phyloP scores from a whole-genome alignment of 345 rosid species.

The Moricandia arvensis region DNA sequence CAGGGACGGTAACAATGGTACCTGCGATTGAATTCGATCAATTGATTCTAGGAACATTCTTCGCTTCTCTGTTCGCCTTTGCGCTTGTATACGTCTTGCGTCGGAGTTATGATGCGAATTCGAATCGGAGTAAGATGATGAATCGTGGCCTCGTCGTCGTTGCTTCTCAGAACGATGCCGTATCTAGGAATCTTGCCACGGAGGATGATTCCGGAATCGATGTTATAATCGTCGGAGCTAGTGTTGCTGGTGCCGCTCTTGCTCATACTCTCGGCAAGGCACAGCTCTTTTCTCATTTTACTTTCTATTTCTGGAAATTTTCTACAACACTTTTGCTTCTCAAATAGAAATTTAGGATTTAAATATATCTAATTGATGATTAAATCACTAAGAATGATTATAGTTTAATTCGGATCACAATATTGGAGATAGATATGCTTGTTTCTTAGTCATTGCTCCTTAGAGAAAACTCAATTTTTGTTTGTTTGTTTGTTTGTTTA shows the following conservation, averaged over 20 bases:
- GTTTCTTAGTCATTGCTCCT: background rate
- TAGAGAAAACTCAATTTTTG: background rate
- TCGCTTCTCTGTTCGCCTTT: conserved; percentile 23
- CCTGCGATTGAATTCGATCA: conserved; percentile 10
- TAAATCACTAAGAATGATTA: no score
- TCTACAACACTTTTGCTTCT: background rate
- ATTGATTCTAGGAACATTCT: background rate
- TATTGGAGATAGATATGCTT: no score
- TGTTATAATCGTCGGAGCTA: conserved; percentile 44
- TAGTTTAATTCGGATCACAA: background rate
- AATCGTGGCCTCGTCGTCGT: background rate
- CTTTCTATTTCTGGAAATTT: conserved; percentile 10
- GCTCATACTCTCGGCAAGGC: conserved; percentile 59
- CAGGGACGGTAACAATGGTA: background rate
- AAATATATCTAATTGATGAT: background rate
- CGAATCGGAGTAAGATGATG: conserved; percentile 9
- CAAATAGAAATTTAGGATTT: no score
- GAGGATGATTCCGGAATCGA: background rate
- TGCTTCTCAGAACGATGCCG: background rate
- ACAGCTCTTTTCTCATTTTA: background rate
- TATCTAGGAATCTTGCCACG: background rate
- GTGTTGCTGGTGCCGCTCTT: conserved; percentile 62
- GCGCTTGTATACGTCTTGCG: conserved; percentile 14
- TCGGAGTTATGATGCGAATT: background rate
- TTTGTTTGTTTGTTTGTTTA: background rate